Evolutionary conservation across 2,329 filamentous ascomycete genomes (phyloP).

Genomic region (Aspergillus sp.): DNA sequence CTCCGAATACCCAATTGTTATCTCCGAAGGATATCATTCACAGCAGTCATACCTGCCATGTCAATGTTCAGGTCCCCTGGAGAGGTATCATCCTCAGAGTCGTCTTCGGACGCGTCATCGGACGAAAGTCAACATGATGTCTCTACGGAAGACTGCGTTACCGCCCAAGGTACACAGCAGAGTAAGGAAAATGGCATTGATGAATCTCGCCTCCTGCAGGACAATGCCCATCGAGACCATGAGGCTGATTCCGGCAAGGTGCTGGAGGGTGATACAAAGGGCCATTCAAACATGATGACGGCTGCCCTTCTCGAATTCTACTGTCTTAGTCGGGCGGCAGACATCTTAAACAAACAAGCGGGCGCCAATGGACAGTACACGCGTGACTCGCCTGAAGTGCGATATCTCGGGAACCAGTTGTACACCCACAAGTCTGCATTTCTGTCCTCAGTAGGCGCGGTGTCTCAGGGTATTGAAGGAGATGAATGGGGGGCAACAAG

Average conservation of each 20-base stretch:
- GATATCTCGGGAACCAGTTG: slow-evolving; percentile 44
- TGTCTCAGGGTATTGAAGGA: slow-evolving; percentile 42
- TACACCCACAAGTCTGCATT: slow-evolving; percentile 47
- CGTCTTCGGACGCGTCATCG: slow-evolving; percentile 39
- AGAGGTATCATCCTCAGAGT: slow-evolving; percentile 42
- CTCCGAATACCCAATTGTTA: not conserved
- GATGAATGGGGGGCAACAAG: slow-evolving; percentile 40
- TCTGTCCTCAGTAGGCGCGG: slow-evolving; percentile 43
- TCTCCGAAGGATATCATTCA: not conserved
- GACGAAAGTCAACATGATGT: slow-evolving; percentile 26
- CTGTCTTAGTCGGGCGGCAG: slow-evolving; percentile 45
- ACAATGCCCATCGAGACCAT: slow-evolving; percentile 1
- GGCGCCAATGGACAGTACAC: slow-evolving; percentile 39
- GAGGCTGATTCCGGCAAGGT: slow-evolving; percentile 22
- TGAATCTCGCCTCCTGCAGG: slow-evolving; percentile 3
- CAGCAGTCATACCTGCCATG: slow-evolving; percentile 27
- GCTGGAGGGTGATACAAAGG: slow-evolving; percentile 36
- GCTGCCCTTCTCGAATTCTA: slow-evolving; percentile 49
- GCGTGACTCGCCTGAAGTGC: slow-evolving; percentile 45
- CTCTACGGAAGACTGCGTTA: slow-evolving; percentile 3
- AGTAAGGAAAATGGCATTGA: slow-evolving; percentile 9
- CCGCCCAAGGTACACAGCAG: not conserved
- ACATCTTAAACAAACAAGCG: slow-evolving; percentile 45
- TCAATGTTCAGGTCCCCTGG: slow-evolving; percentile 44
- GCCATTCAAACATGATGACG: slow-evolving; percentile 46